Percentiles rank a stretch among this genome's conserved stretches.
phyloP scores from a whole-genome alignment of 441 rosid species.

The Adansonia grandidieri region DNA sequence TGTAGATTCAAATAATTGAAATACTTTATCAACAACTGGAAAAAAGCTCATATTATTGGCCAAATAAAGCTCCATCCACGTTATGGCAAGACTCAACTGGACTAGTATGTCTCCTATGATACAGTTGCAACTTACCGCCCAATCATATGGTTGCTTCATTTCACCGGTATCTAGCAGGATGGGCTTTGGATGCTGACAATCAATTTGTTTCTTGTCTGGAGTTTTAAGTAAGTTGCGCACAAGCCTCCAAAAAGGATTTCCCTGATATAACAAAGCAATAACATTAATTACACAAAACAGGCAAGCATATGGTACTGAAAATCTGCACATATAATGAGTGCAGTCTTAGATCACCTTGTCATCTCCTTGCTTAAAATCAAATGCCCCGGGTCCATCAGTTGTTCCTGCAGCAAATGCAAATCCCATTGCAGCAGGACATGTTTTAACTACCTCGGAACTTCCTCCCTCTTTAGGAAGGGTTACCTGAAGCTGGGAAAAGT shows the following conservation, averaged over 20 bases:
- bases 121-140: slow-evolving; percentile 70
- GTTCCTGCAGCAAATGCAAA: slow-evolving; percentile 98
- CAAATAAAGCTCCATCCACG: neutral
- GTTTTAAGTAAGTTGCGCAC: slow-evolving; percentile 72
- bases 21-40: neutral
- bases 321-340: neutral
- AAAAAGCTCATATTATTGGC: neutral
- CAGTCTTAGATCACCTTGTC: slow-evolving; percentile 52
- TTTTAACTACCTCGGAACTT: slow-evolving; percentile 69
- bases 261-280: slow-evolving; percentile 47
- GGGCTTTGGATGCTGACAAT: slow-evolving; percentile 90
- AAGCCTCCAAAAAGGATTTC: slow-evolving; percentile 86
- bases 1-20: neutral
- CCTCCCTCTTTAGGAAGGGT: slow-evolving; percentile 59
- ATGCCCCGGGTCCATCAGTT: slow-evolving; percentile 98
- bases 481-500: slow-evolving; percentile 84
- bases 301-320: slow-evolving; percentile 17
- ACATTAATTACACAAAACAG: slow-evolving; percentile 17
- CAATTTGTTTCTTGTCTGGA: slow-evolving; percentile 68
- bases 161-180: slow-evolving; percentile 95
- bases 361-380: slow-evolving; percentile 97
- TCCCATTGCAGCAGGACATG: slow-evolving; percentile 98
- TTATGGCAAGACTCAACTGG: neutral
- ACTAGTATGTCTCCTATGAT: neutral
- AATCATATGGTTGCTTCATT: slow-evolving; percentile 85